Evolutionary conservation across 73 alveolate species (phyloP), one percentile per base, ranked within the genome.

Genomic region (Paramecium biaurelia): DNA sequence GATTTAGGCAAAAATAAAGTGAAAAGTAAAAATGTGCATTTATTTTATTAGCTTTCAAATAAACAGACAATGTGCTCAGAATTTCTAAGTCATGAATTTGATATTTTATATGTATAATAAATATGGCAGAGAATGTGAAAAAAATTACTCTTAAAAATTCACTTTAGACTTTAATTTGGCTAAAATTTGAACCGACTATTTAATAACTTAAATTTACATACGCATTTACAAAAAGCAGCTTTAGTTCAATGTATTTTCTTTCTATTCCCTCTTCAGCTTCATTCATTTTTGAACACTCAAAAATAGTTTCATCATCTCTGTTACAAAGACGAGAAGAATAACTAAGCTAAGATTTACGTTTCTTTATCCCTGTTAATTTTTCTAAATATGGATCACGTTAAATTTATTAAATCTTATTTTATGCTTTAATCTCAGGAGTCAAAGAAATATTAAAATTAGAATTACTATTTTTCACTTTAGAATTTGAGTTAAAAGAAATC

Each of bases 51-150:
- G 90, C 70, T 24, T 79, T 79, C 32, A 47, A 79, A 26, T 47
- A 43, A 26, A 41, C 63, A 23, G 90, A 79, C n/a, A 79, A 79
- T 79, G 90, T 79, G 90, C 42, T 79, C 30, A 38, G 74, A 41
- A 79, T 79, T 18, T 79, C 90, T n/a, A 79, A 79, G 84, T 63
- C 41, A 14, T 63, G 84, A 63, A 63, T 63, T 63, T 53, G 68
- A 53, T 53, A 53, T 53, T 63, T 63, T 63, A 63, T 63, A 63
- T 63, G 84, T 63, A 63, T 63, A 63, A 30, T 23, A 63, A 63
- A 26, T 63, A 63, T 63, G 84, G 84, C 47, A 63, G 84, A 63
- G 84, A 30, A 63, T 63, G 47, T 63, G 84, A 63, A 30, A 63
- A 28, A 53, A 53, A 53, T 53, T 15, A 53, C 68, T n/a, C 68